Evolutionary conservation across 2,329 filamentous ascomycete genomes (phyloP).

Genomic region (Shiraia bambusicola): DNA sequence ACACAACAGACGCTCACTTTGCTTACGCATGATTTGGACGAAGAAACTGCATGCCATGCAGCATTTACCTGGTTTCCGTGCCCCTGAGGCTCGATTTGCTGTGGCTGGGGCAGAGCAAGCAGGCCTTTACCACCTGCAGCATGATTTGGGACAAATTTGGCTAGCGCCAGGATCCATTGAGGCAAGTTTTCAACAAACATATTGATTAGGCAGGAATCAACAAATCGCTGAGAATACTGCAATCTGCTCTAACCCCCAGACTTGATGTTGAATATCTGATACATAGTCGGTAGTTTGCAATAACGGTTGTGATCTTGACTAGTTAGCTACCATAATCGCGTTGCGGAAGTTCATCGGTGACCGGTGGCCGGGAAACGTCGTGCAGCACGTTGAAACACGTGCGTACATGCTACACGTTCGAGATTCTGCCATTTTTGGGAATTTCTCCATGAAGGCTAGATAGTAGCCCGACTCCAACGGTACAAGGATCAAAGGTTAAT

Average conservation of each 20-base stretch:
- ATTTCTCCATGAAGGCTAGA: too few species aligned
- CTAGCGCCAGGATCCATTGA: not conserved
- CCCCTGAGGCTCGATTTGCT: not conserved
- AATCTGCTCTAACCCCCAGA: not conserved
- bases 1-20: not conserved
- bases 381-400: too few species aligned
- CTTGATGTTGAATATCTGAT: slow-evolving; percentile 24
- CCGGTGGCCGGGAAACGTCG: too few species aligned
- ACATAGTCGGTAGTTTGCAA: too few species aligned
- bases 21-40: slow-evolving; percentile 1
- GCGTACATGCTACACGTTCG: too few species aligned
- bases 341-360: too few species aligned
- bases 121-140: not conserved
- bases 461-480: too few species aligned
- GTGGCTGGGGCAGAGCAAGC: not conserved
- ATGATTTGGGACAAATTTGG: not conserved
- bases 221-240: too few species aligned
- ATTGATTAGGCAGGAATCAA: not conserved
- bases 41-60: not conserved
- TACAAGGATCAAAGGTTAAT: too few species aligned
- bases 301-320: too few species aligned
- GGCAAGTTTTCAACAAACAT: not conserved
- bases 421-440: too few species aligned
- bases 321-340: too few species aligned
- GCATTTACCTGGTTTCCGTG: not conserved